These are phyloP conservation scores for Alternaria ethzedia DNA, from an alignment of 2,329 filamentous ascomycete species.

Conservation along the genomic window DNA sequence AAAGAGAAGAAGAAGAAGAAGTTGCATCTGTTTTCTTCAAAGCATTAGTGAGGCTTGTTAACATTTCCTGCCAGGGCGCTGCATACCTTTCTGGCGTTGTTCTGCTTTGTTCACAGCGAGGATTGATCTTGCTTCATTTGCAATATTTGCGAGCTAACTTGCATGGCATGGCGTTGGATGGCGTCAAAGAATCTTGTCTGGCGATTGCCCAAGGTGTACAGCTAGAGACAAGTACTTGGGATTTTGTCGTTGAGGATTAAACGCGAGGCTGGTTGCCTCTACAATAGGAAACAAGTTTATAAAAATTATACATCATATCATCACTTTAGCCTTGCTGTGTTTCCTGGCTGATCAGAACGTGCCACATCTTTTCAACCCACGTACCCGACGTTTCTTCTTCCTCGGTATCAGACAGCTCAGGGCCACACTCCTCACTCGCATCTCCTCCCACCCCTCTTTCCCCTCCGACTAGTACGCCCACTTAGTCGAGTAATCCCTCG, in stretches of 20 bases:
- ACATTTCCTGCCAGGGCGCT: slow-evolving; percentile 4
- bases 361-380: background rate
- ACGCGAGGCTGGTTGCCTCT: background rate
- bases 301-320: background rate
- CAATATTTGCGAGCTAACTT: background rate
- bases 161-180: slow-evolving; percentile 17
- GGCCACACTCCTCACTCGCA: background rate
- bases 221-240: background rate
- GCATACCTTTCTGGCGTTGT: slow-evolving; percentile 14
- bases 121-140: slow-evolving; percentile 6
- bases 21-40: slow-evolving; percentile 60
- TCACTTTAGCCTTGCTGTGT: background rate
- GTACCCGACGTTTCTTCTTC: rapidly evolving
- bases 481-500: slow-evolving; percentile 77
- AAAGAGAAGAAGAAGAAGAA: slow-evolving; percentile 61
- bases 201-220: background rate
- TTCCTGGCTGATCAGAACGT: background rate
- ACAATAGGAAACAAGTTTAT: background rate
- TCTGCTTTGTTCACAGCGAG: slow-evolving; percentile 18
- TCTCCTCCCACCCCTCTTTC: background rate
- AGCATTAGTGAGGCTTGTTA: slow-evolving; percentile 24
- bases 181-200: background rate
- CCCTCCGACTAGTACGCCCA: slow-evolving; percentile 54
- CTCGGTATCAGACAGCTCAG: background rate
- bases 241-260: background rate